Percentiles rank a stretch among this genome's conserved stretches.
Conservation (phyloP, 2,329 filamentous ascomycete species). For the Fusarium sp. region DNA sequence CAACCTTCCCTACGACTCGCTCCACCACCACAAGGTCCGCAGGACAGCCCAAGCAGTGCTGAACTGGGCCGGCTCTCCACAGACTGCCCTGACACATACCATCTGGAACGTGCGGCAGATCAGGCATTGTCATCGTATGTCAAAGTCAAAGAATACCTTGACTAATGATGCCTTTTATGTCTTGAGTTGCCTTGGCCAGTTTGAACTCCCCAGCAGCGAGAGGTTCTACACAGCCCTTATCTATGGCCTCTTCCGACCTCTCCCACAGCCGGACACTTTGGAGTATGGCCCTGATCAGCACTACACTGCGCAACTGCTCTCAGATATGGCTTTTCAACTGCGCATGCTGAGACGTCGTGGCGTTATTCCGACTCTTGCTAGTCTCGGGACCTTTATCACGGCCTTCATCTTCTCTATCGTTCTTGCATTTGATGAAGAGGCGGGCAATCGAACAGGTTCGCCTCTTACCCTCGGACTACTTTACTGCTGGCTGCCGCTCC, state of each 20-base stretch:
- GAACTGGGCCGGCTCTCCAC: neutral
- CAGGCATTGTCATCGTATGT: neutral
- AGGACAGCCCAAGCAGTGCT: neutral
- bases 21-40: neutral
- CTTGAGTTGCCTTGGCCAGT: neutral
- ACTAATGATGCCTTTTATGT: neutral
- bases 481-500: neutral
- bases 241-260: neutral
- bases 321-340: neutral
- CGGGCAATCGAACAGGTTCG: neutral
- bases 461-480: neutral
- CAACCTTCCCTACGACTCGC: neutral
- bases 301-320: neutral
- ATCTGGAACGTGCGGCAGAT: neutral
- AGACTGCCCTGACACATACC: neutral
- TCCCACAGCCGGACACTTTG: neutral
- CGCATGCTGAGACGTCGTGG: neutral
- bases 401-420: neutral
- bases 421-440: neutral
- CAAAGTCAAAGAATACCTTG: neutral
- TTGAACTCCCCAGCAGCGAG: neutral
- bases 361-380: neutral
- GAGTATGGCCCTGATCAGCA: neutral
- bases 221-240: neutral
- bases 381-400: neutral